Conservation (phyloP, 306 rosid species). For the Malus orientalis region DNA sequence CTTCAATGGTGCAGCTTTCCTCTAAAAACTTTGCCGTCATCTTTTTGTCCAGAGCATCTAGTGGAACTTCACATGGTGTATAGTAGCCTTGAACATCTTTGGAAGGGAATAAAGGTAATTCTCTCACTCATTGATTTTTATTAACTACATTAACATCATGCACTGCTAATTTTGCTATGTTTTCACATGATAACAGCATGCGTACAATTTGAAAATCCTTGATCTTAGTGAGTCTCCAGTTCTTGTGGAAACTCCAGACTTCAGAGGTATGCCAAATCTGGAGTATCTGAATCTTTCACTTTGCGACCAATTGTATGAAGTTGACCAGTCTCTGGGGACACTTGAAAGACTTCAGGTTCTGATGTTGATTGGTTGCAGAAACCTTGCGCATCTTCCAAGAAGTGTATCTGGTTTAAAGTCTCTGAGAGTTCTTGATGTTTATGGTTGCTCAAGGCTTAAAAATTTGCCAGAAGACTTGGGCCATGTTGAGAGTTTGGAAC, state of each 20-base stretch:
- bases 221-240: not conserved
- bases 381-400: not conserved
- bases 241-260: not conserved
- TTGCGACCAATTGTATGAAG: not conserved
- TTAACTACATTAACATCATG: not conserved
- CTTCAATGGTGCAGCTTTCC: conserved; percentile 10
- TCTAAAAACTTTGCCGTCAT: not conserved
- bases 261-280: not conserved
- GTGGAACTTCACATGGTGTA: not conserved
- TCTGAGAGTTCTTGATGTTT: not conserved
- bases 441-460: not conserved
- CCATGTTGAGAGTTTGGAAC: not conserved
- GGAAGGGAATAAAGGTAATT: not conserved
- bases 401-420: not conserved
- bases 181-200: not conserved
- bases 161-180: not conserved
- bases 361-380: not conserved
- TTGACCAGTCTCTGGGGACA: not conserved
- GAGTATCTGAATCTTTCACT: not conserved
- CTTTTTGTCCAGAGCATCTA: not conserved
- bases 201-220: not conserved
- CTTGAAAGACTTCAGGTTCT: not conserved
- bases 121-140: not conserved
- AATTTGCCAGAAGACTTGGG: conserved; percentile 5
- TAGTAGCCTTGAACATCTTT: not conserved